Conservation (phyloP, 2,329 filamentous ascomycete genomes). For the Penicillium capsulatum region DNA sequence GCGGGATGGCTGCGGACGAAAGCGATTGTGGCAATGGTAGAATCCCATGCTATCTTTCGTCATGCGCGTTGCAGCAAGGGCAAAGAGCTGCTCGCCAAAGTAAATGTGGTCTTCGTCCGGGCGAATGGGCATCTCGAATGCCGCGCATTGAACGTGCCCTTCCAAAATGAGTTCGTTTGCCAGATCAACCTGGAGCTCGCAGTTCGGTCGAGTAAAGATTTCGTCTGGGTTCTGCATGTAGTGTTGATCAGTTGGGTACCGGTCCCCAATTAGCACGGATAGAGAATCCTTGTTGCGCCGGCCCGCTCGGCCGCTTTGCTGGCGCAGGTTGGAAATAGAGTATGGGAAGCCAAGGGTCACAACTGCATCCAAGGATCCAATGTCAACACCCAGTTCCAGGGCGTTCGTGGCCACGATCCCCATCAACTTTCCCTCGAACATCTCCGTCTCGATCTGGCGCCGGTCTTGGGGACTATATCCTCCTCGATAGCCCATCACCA, state of each 20-base stretch:
- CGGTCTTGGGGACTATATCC: constrained; percentile 92
- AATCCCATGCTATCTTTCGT: constrained; percentile 71
- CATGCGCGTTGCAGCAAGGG: constrained; percentile 70
- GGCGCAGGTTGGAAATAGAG: constrained; percentile 87
- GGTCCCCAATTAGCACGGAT: constrained; percentile 82
- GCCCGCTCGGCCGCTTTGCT: constrained; percentile 90
- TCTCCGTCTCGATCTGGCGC: constrained; percentile 82
- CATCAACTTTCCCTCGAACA: constrained; percentile 92
- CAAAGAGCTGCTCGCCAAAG: constrained; percentile 69
- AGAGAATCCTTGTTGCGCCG: constrained; percentile 89
- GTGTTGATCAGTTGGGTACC: constrained; percentile 86
- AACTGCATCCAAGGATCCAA: constrained; percentile 88
- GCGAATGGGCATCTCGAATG: constrained; percentile 89
- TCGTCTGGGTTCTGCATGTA: constrained; percentile 97
- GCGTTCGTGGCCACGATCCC: constrained; percentile 93
- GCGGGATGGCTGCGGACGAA: constrained; percentile 76
- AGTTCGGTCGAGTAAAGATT: constrained; percentile 84
- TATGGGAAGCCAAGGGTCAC: constrained; percentile 93
- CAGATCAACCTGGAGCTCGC: constrained; percentile 85
- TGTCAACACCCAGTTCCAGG: constrained; percentile 89
- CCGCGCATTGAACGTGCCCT: constrained; percentile 92
- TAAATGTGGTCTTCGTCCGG: constrained; percentile 70
- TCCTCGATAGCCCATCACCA: constrained; percentile 93
- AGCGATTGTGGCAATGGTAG: constrained; percentile 85
- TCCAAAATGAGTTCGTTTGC: constrained; percentile 86